phyloP scores from a whole-genome alignment of 495 filamentous ascomycete species.

The Penicillium atrosanguineum region DNA sequence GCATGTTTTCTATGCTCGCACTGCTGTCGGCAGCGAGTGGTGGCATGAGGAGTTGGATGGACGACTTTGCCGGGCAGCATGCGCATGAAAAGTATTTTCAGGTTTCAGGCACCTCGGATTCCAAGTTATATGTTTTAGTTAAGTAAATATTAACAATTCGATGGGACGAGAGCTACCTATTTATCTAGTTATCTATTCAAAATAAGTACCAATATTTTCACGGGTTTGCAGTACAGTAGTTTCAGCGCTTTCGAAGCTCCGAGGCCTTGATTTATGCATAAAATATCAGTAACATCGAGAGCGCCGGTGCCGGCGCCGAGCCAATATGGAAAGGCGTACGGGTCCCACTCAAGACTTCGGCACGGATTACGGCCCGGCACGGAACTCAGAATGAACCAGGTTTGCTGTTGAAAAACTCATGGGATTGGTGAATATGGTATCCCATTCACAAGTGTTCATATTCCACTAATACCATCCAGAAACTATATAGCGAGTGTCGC shows the following conservation, averaged over 20 bases:
- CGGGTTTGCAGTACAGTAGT: no score
- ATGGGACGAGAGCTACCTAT: neutral
- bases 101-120: no score
- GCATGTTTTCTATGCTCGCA: conserved; percentile 47
- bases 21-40: conserved; percentile 50
- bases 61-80: conserved; percentile 30
- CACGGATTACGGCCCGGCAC: neutral
- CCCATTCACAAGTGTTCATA: no score
- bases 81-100: neutral
- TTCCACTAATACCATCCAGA: no score
- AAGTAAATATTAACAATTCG: neutral
- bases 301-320: no score
- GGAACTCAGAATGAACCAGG: neutral
- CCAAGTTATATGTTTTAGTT: neutral
- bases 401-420: neutral
- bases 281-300: no score
- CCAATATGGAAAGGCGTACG: neutral
- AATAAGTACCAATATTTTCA: neutral
- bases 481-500: no score
- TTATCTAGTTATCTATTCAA: neutral
- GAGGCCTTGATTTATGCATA: no score
- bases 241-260: no score
- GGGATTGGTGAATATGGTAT: neutral
- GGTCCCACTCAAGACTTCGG: neutral
- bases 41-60: conserved; percentile 24